Evolutionary conservation across 192 early-diverging fungal genomes (phyloP).

Genomic region (Backusella luteola): DNA sequence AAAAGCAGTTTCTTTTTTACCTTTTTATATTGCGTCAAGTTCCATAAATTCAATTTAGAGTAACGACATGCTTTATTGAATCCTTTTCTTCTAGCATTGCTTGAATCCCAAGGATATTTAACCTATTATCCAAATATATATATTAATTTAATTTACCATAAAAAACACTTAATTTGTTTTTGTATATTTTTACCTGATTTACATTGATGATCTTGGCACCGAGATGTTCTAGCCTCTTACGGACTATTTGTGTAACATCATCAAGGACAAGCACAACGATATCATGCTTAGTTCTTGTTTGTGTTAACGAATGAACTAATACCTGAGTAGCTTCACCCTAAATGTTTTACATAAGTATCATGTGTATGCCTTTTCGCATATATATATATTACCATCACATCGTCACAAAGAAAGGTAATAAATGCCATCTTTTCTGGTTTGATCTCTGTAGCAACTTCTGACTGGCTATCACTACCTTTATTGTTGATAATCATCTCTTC

Average conservation of each 20-base stretch:
- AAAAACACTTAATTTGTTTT: background rate
- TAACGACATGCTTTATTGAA: slow-evolving; percentile 29
- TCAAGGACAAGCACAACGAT: slow-evolving; percentile 19
- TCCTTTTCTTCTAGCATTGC: slow-evolving; percentile 11
- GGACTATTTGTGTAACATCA: background rate
- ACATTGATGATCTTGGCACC: slow-evolving; percentile 19
- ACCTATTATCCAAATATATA: background rate
- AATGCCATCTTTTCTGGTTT: slow-evolving; percentile 2
- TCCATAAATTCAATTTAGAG: slow-evolving; percentile 24
- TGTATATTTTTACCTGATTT: slow-evolving; percentile 17
- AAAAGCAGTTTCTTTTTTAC: background rate
- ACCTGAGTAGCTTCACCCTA: slow-evolving; percentile 13
- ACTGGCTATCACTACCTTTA: background rate
- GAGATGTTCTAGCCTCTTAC: slow-evolving; percentile 6
- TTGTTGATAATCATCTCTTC: background rate
- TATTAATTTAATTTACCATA: background rate
- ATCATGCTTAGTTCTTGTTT: slow-evolving; percentile 9
- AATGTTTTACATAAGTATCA: background rate
- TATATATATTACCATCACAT: slow-evolving; percentile 17
- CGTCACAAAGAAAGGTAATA: slow-evolving; percentile 21
- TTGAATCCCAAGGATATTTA: slow-evolving; percentile 10
- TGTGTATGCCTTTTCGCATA: background rate
- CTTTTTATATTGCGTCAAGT: slow-evolving; percentile 22
- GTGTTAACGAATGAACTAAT: slow-evolving; percentile 11
- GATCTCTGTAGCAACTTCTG: too few relatives aligned